Evolutionary conservation across 768 basidiomycete genomes (phyloP).

Genomic region (Podaxis sp.): DNA sequence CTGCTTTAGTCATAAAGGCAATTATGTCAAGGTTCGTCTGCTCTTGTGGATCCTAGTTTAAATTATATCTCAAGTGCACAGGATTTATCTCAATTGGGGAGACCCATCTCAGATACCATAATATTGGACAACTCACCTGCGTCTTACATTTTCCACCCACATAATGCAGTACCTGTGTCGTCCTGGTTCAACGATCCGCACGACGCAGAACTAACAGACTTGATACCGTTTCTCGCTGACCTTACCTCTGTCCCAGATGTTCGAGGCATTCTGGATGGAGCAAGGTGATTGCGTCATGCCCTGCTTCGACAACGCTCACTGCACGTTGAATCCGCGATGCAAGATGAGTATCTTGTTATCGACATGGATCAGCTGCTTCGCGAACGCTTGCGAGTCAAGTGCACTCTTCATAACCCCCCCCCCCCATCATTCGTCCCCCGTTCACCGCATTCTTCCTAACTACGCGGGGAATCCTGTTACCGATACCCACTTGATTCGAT

Average conservation of each 20-base stretch:
- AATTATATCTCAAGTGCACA: constrained; percentile 28
- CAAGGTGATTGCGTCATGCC: constrained; percentile 42
- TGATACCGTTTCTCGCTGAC: constrained; percentile 93
- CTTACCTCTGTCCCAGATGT: constrained; percentile 85
- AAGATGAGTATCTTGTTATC: neutral
- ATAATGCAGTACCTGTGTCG: constrained; percentile 98
- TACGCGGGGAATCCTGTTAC: neutral
- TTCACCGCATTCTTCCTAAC: neutral
- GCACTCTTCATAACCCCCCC: neutral
- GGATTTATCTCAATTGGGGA: constrained; percentile 97
- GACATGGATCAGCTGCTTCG: constrained; percentile 1
- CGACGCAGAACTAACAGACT: constrained; percentile 94
- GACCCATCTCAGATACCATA: constrained; percentile 91
- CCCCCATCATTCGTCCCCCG: neutral
- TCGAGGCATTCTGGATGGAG: constrained; percentile 86
- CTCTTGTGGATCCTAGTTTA: neutral
- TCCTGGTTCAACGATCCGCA: constrained; percentile 99
- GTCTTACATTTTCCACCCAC: constrained; percentile 98
- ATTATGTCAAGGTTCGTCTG: constrained; percentile 88
- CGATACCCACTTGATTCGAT: constrained; percentile 11
- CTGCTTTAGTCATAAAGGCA: constrained; percentile 98
- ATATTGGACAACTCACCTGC: constrained; percentile 99
- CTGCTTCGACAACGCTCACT: neutral
- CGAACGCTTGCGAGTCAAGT: constrained; percentile 7
- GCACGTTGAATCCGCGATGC: constrained; percentile 14